Conservation (phyloP, 306 rosid species). For the Rubus parviflorus region DNA sequence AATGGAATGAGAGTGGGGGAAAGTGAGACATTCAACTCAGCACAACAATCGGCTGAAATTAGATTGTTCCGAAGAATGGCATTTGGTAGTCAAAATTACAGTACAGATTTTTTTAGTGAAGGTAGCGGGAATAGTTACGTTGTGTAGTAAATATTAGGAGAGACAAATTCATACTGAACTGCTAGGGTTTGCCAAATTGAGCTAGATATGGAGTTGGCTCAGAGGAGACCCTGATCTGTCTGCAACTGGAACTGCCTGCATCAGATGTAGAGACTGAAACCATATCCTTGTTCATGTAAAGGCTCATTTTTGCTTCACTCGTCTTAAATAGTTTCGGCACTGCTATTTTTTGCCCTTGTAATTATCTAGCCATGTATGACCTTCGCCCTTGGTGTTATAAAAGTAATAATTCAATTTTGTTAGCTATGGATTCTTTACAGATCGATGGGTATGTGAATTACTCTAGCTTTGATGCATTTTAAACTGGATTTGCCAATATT, state of each 20-base stretch:
- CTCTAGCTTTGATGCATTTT: background rate
- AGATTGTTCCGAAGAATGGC: constrained; percentile 75
- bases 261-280: constrained; percentile 16
- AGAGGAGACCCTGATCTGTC: constrained; percentile 24
- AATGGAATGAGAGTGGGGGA: constrained; percentile 91
- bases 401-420: constrained; percentile 14
- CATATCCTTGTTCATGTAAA: constrained; percentile 36
- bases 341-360: constrained; percentile 24
- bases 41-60: constrained; percentile 72
- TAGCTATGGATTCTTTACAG: background rate
- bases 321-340: constrained; percentile 27
- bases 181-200: constrained; percentile 22
- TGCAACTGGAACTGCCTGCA: constrained; percentile 23
- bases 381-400: background rate
- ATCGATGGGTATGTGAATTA: background rate
- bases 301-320: constrained; percentile 31
- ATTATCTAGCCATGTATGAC: constrained; percentile 17
- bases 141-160: constrained; percentile 36
- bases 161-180: background rate
- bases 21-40: constrained; percentile 61
- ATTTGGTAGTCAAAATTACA: constrained; percentile 71
- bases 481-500: constrained; percentile 4
- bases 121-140: constrained; percentile 35
- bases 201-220: constrained; percentile 28
- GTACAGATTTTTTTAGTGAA: constrained; percentile 63